phyloP scores from a whole-genome alignment of 2,329 filamentous ascomycete species.

The Sphaerulina musiva region DNA sequence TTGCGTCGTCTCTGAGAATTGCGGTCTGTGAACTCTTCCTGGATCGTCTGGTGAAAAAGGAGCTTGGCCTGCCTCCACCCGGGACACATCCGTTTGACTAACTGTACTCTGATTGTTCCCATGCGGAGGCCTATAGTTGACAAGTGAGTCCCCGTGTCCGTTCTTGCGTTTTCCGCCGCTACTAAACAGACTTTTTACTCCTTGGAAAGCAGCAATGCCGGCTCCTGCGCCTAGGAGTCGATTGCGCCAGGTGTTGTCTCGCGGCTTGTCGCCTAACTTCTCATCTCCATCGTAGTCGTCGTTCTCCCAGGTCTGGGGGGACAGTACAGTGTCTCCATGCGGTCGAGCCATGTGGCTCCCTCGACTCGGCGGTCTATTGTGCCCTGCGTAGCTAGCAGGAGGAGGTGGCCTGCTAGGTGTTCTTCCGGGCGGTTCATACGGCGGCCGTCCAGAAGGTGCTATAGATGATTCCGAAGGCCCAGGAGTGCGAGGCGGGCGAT shows the following conservation, averaged over 20 bases:
- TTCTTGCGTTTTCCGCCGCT: conserved; percentile 47
- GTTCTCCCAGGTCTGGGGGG: conserved; percentile 29
- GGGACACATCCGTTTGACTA: conserved; percentile 43
- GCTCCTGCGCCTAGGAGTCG: conserved; percentile 42
- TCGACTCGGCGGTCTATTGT: conserved; percentile 10
- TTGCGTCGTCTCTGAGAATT: conserved; percentile 20
- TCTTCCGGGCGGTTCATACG: conserved; percentile 9
- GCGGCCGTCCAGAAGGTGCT: conserved; percentile 11
- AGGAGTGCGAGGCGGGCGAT: conserved; percentile 15
- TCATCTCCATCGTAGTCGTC: conserved; percentile 29
- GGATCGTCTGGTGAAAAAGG: conserved; percentile 40
- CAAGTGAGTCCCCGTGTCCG: conserved; percentile 48
- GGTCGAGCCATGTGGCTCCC: conserved; percentile 9
- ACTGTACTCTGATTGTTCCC: conserved; percentile 41
- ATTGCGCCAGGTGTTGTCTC: conserved; percentile 39
- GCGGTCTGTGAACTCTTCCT: conserved; percentile 12
- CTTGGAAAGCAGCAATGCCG: conserved; percentile 37
- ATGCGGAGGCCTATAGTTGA: conserved; percentile 37
- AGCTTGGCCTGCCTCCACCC: conserved; percentile 50
- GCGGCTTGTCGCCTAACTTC: conserved; percentile 34
- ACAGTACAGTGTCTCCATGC: conserved; percentile 19
- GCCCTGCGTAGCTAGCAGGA: conserved; percentile 8
- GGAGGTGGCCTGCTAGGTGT: conserved; percentile 11
- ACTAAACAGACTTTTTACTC: conserved; percentile 51
- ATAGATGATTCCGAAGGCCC: conserved; percentile 17